Conservation (phyloP, 2,329 filamentous ascomycete species). For the Beauveria bassiana region DNA sequence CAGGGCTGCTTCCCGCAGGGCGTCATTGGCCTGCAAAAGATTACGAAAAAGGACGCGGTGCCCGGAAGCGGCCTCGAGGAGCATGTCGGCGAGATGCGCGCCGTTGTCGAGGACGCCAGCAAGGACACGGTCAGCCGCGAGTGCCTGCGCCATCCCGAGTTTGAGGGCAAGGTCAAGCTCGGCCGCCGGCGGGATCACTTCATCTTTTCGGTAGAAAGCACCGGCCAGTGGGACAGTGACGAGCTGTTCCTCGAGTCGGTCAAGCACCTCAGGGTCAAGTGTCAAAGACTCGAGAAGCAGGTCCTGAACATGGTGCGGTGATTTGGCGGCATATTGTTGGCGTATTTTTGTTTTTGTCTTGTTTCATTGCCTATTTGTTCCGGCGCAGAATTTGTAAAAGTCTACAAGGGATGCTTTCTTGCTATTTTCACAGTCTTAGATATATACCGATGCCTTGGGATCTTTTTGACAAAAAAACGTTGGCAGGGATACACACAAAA, state of each 20-base stretch:
- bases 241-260: constrained; percentile 88
- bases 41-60: constrained; percentile 59
- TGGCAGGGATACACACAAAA: neutral
- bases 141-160: constrained; percentile 83
- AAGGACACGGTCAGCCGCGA: constrained; percentile 93
- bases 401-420: constrained; percentile 3
- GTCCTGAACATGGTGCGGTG: constrained; percentile 56
- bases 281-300: constrained; percentile 62
- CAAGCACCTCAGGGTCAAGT: constrained; percentile 79
- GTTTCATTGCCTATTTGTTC: neutral
- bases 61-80: constrained; percentile 61
- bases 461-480: neutral
- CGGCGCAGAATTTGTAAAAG: constrained; percentile 10
- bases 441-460: constrained; percentile 6
- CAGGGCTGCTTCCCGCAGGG: constrained; percentile 80
- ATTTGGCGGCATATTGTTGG: constrained; percentile 12
- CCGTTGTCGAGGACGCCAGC: constrained; percentile 81
- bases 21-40: constrained; percentile 71
- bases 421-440: constrained; percentile 2
- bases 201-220: constrained; percentile 92
- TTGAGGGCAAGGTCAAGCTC: constrained; percentile 90
- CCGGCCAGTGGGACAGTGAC: constrained; percentile 91
- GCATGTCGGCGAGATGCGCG: constrained; percentile 73
- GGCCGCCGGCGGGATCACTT: constrained; percentile 90
- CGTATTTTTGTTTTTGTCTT: constrained; percentile 5